Evolutionary conservation across 2,329 filamentous ascomycete species (phyloP).

Genomic region (Pyrenochaeta sp.): DNA sequence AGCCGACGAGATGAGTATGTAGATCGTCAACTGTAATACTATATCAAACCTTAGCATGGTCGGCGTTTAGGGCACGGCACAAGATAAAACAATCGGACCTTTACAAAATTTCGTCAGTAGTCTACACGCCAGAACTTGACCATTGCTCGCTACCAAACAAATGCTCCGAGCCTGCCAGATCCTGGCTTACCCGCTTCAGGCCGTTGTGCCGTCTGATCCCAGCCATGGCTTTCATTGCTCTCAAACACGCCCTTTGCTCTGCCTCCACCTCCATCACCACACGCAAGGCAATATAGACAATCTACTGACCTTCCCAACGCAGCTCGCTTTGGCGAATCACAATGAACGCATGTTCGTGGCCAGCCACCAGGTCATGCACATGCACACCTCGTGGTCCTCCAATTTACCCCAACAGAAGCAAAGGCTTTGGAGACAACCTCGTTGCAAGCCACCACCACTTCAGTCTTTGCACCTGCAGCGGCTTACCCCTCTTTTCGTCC

Average conservation of each 20-base stretch:
- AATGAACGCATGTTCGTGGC: constrained; percentile 4
- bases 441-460: neutral
- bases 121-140: neutral
- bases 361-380: neutral
- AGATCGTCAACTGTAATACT: constrained; percentile 10
- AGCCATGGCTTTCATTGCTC: constrained; percentile 1
- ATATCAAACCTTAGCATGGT: neutral
- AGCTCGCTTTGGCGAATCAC: constrained; percentile 1
- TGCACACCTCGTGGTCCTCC: neutral
- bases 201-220: constrained; percentile 14
- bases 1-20: constrained; percentile 37
- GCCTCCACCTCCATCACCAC: neutral
- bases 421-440: neutral
- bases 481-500: constrained; percentile 2
- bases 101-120: neutral
- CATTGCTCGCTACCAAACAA: constrained; percentile 10
- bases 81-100: constrained; percentile 9
- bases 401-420: neutral
- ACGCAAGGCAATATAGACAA: constrained; percentile 5
- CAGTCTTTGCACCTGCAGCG: neutral
- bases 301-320: constrained; percentile 21
- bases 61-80: neutral
- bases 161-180: constrained; percentile 20
- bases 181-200: constrained; percentile 26
- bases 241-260: neutral